These are phyloP conservation scores for Saitozyma podzolica DNA, from an alignment of 768 basidiomycete genomes.

Conservation along the genomic window DNA sequence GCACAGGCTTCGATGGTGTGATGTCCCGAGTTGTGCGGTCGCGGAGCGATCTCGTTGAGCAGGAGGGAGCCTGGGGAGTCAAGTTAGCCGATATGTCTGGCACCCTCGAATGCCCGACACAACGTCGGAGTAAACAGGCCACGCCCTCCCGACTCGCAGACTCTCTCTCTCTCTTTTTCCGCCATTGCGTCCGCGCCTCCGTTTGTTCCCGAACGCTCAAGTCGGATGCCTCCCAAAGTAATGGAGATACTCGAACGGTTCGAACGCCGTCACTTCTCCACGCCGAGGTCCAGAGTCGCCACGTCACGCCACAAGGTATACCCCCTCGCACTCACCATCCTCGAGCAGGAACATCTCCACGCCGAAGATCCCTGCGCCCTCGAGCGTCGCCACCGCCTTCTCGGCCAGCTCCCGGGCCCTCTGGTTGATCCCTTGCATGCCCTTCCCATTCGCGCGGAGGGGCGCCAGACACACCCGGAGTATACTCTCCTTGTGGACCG, in stretches of 20 bases:
- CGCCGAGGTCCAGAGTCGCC: too few species aligned
- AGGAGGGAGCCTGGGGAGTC: slow-evolving; percentile 56
- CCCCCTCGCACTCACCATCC: slow-evolving; percentile 64
- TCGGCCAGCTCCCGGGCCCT: slow-evolving; percentile 75
- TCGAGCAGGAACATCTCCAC: slow-evolving; percentile 96
- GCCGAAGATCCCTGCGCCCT: slow-evolving; percentile 92
- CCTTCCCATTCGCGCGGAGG: slow-evolving; percentile 59
- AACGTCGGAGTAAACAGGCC: neutral
- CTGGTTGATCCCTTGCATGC: slow-evolving; percentile 59
- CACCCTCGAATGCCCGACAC: neutral
- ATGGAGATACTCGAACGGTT: too few species aligned
- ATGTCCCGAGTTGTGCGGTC: slow-evolving; percentile 98
- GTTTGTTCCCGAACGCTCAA: too few species aligned
- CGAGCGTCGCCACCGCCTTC: slow-evolving; percentile 70
- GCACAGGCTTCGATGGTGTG: slow-evolving; percentile 98
- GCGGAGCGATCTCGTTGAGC: slow-evolving; percentile 95
- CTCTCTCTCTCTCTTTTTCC: too few species aligned
- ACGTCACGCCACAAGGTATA: neutral
- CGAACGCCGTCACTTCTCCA: too few species aligned
- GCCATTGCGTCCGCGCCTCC: too few species aligned
- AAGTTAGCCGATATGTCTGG: neutral
- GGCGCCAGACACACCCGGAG: slow-evolving; percentile 92
- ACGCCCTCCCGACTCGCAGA: too few species aligned
- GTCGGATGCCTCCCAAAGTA: too few species aligned
- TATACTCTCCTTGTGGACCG: slow-evolving; percentile 88